Percentiles rank a stretch among this genome's conserved stretches.
These are phyloP conservation scores for Colletotrichum scovillei DNA, from an alignment of 2,329 filamentous ascomycete genomes.

Conservation along the genomic window DNA sequence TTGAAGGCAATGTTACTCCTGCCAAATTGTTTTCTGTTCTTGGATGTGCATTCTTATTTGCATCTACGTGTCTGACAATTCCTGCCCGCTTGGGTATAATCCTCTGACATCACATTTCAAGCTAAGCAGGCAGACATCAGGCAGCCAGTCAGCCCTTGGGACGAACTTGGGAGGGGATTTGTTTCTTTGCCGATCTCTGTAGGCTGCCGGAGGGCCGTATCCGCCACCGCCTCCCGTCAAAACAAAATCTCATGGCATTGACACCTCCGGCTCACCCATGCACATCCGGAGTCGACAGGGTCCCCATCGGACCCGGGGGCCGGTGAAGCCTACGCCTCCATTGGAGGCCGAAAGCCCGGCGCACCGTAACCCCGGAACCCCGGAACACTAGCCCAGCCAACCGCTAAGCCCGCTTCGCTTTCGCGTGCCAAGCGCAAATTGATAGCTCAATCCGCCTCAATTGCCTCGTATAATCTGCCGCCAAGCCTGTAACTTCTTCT, in stretches of 20 bases:
- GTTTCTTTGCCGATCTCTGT: neutral
- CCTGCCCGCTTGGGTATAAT: neutral
- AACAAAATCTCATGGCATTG: neutral
- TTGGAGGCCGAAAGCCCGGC: neutral
- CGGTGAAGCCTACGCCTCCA: neutral
- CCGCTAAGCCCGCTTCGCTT: neutral
- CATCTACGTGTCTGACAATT: neutral
- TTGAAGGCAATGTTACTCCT: neutral
- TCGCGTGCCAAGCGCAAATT: neutral
- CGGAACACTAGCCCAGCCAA: neutral
- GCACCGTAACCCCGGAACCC: neutral
- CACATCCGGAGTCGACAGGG: neutral
- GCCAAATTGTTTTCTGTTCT: neutral
- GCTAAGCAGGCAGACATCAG: neutral
- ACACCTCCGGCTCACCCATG: neutral
- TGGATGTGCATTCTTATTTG: neutral
- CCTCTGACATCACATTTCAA: neutral
- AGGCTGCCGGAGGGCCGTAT: neutral
- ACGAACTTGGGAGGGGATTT: neutral
- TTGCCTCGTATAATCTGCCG: neutral
- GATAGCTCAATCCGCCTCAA: neutral
- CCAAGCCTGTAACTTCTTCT: neutral
- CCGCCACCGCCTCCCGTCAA: neutral
- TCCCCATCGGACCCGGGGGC: neutral
- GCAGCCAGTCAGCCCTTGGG: neutral